These are phyloP conservation scores for Fusarium nisikadoi DNA, from an alignment of 2,329 filamentous ascomycete genomes.

Conservation along the genomic window DNA sequence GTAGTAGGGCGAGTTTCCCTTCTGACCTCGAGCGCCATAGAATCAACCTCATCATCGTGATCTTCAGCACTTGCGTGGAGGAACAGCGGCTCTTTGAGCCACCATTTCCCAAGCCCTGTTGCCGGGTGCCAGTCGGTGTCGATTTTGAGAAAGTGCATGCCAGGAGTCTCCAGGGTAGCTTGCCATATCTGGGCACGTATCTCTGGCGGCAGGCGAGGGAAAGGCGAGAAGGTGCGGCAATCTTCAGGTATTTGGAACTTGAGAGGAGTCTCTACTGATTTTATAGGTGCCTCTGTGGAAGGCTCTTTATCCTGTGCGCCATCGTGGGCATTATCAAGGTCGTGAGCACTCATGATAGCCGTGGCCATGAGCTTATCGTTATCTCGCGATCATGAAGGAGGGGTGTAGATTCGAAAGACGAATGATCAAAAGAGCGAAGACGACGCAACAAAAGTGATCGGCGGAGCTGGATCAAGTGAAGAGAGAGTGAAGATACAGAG, in stretches of 20 bases:
- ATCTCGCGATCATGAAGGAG: slow-evolving; percentile 33
- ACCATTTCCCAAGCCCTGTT: slow-evolving; percentile 40
- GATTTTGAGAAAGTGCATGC: slow-evolving; percentile 51
- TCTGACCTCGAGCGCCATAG: slow-evolving; percentile 39
- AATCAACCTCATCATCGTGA: slow-evolving; percentile 33
- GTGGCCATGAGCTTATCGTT: slow-evolving; percentile 36
- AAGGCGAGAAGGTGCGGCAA: slow-evolving; percentile 48
- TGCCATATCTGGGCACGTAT: slow-evolving; percentile 52
- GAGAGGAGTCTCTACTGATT: slow-evolving; percentile 20
- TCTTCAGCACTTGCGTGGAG: slow-evolving; percentile 6
- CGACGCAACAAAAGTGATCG: background rate
- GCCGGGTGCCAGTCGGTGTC: slow-evolving; percentile 28
- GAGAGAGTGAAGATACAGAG: slow-evolving; percentile 27
- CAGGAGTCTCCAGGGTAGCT: slow-evolving; percentile 45
- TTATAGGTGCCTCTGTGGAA: background rate
- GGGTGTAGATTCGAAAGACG: background rate
- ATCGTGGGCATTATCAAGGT: slow-evolving; percentile 8
- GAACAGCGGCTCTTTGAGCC: slow-evolving; percentile 10
- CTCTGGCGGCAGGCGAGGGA: slow-evolving; percentile 49
- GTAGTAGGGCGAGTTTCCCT: slow-evolving; percentile 34
- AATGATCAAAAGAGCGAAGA: background rate
- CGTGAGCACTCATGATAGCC: slow-evolving; percentile 32
- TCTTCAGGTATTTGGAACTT: slow-evolving; percentile 48
- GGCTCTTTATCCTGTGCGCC: background rate
- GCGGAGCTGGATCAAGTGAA: background rate